Base-by-base conservation (phyloP, 768 basidiomycete genomes). In the Hortiboletus flavorubellus region DNA sequence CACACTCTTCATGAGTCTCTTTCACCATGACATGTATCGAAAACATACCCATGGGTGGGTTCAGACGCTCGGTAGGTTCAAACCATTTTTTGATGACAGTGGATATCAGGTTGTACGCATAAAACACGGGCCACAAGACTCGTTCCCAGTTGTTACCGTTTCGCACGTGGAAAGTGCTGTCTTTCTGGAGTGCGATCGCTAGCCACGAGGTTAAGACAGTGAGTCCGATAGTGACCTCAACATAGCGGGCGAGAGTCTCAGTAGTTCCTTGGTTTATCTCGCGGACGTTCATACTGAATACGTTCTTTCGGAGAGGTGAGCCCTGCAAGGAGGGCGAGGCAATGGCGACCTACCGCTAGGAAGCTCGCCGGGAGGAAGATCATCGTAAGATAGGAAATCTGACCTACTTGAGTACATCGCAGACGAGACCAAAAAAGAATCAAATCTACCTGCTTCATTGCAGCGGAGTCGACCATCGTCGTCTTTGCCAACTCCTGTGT, bases 301-400 rank as follows among this genome's bases (percentile, higher is more conserved):
- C 61, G 5, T 61, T 64, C 54, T 81, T 37, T 40, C 72, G 38
- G 16, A 41, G 34, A 34, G 11, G 12, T 34, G 12, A 34, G 34
- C 34, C 11, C 4, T 6, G 12, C 34, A 34, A 34, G 12, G 11
- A 14, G 34, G 34, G 12, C 2, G 34, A 14, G 26, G 26, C 11
- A 12, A 14, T 10, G 39, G 43, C 8, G 23, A 54, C 64, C 6
- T 52, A 73, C 73, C 15, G 72, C 60, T 15, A 69, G 49, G 52
- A 84, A 80, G 21, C 74, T 74, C 2, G 78, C 78, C 0, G 84
- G 84, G 11, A 85, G 74, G 65, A 84, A 86, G 26, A 82, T 65
- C 82, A 84, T 85, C 0, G 82, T 80, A 3, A 86, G 70, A 55
- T 82, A 83, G 0, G 81, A 59, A 31, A 71, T 68, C 68, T 71